phyloP scores from a whole-genome alignment of 1,284 basidiomycete species.

The Rhizopogon parksii region DNA sequence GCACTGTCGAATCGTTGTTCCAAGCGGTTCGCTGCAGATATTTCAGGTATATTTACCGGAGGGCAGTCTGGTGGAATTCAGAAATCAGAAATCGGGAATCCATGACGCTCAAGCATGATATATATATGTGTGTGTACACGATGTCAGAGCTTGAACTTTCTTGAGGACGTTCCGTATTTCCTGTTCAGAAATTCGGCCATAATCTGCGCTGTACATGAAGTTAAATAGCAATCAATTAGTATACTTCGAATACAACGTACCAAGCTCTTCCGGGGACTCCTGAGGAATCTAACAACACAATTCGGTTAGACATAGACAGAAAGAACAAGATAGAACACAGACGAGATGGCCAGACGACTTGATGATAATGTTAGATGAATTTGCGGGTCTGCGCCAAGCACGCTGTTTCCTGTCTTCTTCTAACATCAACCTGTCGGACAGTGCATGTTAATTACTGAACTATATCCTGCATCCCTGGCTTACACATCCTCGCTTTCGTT shows the following conservation, averaged over 20 bases:
- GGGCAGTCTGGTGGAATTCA: too few species aligned
- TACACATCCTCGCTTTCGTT: conserved; percentile 22
- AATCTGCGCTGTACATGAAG: background rate
- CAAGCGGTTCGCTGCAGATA: too few species aligned
- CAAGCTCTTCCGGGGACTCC: conserved; percentile 38
- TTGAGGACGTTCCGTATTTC: background rate
- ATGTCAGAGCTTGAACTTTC: background rate
- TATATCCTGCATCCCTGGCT: background rate
- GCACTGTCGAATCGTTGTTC: too few species aligned
- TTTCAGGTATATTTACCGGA: background rate
- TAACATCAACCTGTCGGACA: conserved; percentile 10
- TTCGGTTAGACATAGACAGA: conserved; percentile 6
- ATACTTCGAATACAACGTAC: conserved; percentile 19
- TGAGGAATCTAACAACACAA: conserved; percentile 34
- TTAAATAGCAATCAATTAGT: background rate
- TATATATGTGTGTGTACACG: background rate
- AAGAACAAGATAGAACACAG: conserved; percentile 13
- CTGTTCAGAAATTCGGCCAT: background rate
- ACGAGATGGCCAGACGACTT: conserved; percentile 51
- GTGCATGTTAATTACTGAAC: background rate
- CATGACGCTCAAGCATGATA: background rate
- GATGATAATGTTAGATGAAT: conserved; percentile 48
- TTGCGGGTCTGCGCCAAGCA: conserved; percentile 51
- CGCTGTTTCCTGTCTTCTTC: conserved; percentile 34
- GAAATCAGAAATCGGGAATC: too few species aligned